Conservation (phyloP, 1,284 basidiomycete species). For the Cryptococcus jaspeensis region DNA sequence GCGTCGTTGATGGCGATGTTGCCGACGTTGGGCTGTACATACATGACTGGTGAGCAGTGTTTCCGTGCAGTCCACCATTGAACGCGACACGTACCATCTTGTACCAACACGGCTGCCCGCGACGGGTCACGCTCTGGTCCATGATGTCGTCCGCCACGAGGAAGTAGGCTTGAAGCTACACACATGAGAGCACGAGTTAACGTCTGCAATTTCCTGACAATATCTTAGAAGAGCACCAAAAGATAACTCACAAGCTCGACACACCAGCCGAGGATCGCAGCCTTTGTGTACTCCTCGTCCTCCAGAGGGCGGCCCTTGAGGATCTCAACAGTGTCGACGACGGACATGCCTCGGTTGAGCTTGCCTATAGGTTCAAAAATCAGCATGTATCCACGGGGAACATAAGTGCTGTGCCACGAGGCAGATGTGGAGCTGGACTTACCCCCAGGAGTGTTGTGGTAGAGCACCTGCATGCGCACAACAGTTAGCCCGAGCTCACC, state of each 20-base stretch:
- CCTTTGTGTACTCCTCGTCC: conserved; percentile 84
- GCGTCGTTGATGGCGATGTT: conserved; percentile 95
- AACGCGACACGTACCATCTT: conserved; percentile 54
- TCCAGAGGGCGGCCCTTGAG: conserved; percentile 63
- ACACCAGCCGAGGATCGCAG: conserved; percentile 93
- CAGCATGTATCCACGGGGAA: not conserved
- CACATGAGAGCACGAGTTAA: not conserved
- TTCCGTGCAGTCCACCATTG: not conserved
- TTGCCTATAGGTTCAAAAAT: conserved; percentile 60
- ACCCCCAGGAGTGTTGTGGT: conserved; percentile 91
- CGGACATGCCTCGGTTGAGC: conserved; percentile 92
- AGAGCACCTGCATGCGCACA: conserved; percentile 63
- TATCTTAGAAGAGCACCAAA: not conserved
- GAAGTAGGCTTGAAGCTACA: conserved; percentile 94
- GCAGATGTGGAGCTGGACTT: conserved; percentile 2
- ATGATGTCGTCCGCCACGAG: conserved; percentile 98
- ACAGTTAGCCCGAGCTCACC: not conserved
- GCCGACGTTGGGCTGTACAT: conserved; percentile 62
- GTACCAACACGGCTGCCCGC: conserved; percentile 99
- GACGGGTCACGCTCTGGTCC: conserved; percentile 77
- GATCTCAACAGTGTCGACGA: conserved; percentile 91
- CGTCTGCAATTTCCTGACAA: not conserved
- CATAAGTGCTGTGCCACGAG: not conserved
- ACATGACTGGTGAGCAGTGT: not conserved
- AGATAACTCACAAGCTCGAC: conserved; percentile 77